Evolutionary conservation across 768 basidiomycete species (phyloP).

Genomic region (Kwoniella botswanensis): DNA sequence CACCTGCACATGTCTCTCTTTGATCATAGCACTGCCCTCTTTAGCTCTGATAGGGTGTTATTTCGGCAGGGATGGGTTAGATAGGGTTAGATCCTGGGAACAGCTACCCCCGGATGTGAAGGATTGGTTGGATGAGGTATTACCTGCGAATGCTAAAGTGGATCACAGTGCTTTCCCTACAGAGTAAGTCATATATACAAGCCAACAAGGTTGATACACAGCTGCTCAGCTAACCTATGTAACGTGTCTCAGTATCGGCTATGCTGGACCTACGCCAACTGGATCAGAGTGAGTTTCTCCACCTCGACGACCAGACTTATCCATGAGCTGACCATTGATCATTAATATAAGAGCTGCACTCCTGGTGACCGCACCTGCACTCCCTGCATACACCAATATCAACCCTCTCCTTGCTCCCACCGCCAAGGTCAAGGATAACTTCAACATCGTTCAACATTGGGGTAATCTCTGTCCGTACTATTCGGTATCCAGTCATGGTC

Average conservation of each 20-base stretch:
- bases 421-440: slow-evolving; percentile 25
- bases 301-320: not conserved
- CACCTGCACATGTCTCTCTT: slow-evolving; percentile 30
- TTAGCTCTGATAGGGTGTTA: slow-evolving; percentile 37
- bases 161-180: slow-evolving; percentile 52
- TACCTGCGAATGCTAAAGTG: slow-evolving; percentile 8
- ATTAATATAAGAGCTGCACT: slow-evolving; percentile 41
- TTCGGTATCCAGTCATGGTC: slow-evolving; percentile 52
- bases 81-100: slow-evolving; percentile 39
- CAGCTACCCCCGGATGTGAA: slow-evolving; percentile 43
- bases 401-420: slow-evolving; percentile 47
- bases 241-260: slow-evolving; percentile 46
- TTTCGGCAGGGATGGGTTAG: slow-evolving; percentile 31
- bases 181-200: slow-evolving; percentile 38
- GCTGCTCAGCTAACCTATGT: not conserved
- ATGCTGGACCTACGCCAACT: slow-evolving; percentile 56
- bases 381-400: slow-evolving; percentile 46
- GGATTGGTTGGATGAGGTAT: slow-evolving; percentile 43
- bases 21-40: slow-evolving; percentile 31
- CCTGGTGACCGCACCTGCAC: slow-evolving; percentile 47
- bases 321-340: not conserved
- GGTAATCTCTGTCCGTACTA: slow-evolving; percentile 56
- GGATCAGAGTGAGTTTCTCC: slow-evolving; percentile 50
- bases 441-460: slow-evolving; percentile 56
- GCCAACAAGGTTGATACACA: not conserved